phyloP scores from a whole-genome alignment of 2,329 filamentous ascomycete species.

The Venturia aucupariae region DNA sequence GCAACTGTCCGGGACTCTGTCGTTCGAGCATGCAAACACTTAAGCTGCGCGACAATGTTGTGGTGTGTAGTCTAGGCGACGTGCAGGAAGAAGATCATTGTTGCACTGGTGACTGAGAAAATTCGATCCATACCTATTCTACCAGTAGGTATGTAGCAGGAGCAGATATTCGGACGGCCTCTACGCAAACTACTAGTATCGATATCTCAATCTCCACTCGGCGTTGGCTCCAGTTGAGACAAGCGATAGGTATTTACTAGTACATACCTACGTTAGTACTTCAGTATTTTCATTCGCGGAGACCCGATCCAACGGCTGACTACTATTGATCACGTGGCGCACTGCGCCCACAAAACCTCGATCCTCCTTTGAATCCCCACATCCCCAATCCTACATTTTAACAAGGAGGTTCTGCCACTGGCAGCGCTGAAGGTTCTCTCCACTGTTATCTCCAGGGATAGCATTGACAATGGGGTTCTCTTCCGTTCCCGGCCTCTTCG shows the following conservation, averaged over 20 bases:
- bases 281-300: not conserved
- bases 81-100: not conserved
- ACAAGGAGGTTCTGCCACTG: not conserved
- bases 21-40: not conserved
- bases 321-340: not conserved
- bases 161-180: too few relatives aligned
- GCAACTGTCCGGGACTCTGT: not conserved
- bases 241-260: too few relatives aligned
- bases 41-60: not conserved
- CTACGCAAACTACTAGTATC: too few relatives aligned
- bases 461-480: not conserved
- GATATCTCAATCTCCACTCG: too few relatives aligned
- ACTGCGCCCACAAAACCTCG: not conserved
- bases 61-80: not conserved
- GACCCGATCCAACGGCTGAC: too few relatives aligned
- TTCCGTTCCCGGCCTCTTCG: constrained; percentile 6
- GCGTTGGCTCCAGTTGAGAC: too few relatives aligned
- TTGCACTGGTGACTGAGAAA: not conserved
- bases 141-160: too few relatives aligned
- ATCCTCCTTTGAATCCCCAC: not conserved
- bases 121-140: not conserved
- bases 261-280: too few relatives aligned
- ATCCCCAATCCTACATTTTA: not conserved
- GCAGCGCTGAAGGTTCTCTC: constrained; percentile 8
- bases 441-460: not conserved